Evolutionary conservation across 768 basidiomycete genomes (phyloP).

Genomic region (Paxillus ammoniavirescens): DNA sequence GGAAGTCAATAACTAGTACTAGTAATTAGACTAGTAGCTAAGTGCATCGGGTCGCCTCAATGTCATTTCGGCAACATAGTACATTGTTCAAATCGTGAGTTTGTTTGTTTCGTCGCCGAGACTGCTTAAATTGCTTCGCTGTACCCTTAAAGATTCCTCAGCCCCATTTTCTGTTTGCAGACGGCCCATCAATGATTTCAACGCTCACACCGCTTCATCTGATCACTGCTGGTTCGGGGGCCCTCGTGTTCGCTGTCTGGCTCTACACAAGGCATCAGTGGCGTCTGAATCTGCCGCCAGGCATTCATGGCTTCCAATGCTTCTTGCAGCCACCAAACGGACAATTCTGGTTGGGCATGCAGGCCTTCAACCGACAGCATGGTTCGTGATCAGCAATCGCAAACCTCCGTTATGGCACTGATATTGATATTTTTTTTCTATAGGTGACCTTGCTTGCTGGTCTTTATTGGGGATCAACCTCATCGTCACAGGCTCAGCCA

Average conservation of each 20-base stretch:
- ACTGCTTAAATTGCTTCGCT: too few species aligned
- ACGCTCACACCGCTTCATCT: too few species aligned
- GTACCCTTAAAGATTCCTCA: too few species aligned
- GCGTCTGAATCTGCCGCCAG: slow-evolving; percentile 11
- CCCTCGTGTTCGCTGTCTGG: not conserved
- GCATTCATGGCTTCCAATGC: slow-evolving; percentile 9
- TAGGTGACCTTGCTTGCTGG: slow-evolving; percentile 16
- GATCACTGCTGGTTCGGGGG: too few species aligned
- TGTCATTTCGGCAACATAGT: too few species aligned
- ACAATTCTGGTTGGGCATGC: slow-evolving; percentile 9
- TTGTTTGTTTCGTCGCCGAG: too few species aligned
- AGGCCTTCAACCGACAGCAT: slow-evolving; percentile 9
- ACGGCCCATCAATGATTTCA: too few species aligned
- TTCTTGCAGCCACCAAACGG: slow-evolving; percentile 9
- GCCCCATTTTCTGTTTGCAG: too few species aligned
- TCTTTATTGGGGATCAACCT: slow-evolving; percentile 31
- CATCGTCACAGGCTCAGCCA: slow-evolving; percentile 42
- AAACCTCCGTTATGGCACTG: not conserved
- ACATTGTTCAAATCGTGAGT: too few species aligned
- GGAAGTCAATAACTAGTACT: too few species aligned
- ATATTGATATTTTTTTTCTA: not conserved
- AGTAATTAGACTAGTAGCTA: too few species aligned
- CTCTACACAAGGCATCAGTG: slow-evolving; percentile 1
- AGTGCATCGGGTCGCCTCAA: too few species aligned
- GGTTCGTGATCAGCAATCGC: not conserved